Percentiles rank a stretch among this genome's conserved stretches.
These are phyloP conservation scores for Colletotrichum costaricense DNA, from an alignment of 2,329 filamentous ascomycete species.

Conservation along the genomic window DNA sequence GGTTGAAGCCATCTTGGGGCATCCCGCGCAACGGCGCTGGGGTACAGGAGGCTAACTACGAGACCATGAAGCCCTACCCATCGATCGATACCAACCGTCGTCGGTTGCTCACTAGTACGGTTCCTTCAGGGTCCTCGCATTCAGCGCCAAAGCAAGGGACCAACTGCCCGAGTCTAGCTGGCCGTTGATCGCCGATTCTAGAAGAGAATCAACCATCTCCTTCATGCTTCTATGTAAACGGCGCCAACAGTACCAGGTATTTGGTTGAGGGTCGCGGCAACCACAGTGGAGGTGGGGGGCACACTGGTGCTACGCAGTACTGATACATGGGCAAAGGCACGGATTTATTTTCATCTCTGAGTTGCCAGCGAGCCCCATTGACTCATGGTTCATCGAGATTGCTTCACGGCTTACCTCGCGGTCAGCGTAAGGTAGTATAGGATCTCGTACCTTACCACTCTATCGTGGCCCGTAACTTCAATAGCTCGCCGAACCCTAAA, in stretches of 20 bases:
- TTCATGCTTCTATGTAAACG: neutral
- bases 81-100: constrained; percentile 17
- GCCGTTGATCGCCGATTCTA: neutral
- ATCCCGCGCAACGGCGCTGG: constrained; percentile 17
- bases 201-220: neutral
- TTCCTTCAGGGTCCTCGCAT: constrained; percentile 19
- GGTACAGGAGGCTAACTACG: constrained; percentile 23
- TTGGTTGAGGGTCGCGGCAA: neutral
- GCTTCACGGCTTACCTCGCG: constrained; percentile 7
- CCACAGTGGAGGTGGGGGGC: neutral
- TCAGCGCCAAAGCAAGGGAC: neutral
- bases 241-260: neutral
- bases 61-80: constrained; percentile 8
- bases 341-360: neutral
- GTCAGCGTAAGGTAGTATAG: constrained; percentile 14
- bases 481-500: constrained; percentile 5
- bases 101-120: neutral
- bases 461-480: constrained; percentile 8
- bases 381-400: neutral
- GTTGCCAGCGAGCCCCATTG: neutral
- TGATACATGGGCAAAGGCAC: too few relatives aligned
- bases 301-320: too few relatives aligned
- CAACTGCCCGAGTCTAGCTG: neutral
- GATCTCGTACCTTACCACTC: constrained; percentile 21
- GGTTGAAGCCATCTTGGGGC: constrained; percentile 14